These are phyloP conservation scores for Talaromyces sp. DNA, from an alignment of 2,329 filamentous ascomycete genomes.

Conservation along the genomic window DNA sequence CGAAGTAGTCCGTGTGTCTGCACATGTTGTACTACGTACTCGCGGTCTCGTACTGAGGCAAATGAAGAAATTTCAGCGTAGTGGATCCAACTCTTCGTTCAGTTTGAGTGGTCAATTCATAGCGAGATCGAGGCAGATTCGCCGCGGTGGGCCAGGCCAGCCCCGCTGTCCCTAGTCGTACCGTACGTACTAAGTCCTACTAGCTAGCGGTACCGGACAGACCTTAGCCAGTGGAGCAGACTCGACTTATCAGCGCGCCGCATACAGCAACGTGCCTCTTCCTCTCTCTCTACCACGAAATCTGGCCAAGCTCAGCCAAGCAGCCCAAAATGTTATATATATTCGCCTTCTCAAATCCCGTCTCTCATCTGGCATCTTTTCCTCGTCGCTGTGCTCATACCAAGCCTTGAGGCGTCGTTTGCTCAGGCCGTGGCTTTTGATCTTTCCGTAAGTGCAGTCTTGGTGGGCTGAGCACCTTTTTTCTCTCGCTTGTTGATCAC, in stretches of 20 bases:
- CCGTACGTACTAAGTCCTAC: neutral
- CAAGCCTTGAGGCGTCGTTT: slow-evolving; percentile 11
- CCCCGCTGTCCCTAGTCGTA: neutral
- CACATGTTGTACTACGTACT: neutral
- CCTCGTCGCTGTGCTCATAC: neutral
- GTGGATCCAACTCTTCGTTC: neutral
- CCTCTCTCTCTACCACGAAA: neutral
- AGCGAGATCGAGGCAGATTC: neutral
- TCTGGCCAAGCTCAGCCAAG: neutral
- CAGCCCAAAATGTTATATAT: neutral
- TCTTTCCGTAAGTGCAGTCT: slow-evolving; percentile 10
- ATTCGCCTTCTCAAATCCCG: neutral
- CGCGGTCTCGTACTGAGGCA: neutral
- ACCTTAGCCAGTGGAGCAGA: neutral
- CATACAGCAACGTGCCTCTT: slow-evolving; percentile 19
- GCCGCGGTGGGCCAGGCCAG: neutral
- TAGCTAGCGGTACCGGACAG: neutral
- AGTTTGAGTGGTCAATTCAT: neutral
- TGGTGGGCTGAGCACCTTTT: neutral
- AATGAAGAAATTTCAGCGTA: neutral
- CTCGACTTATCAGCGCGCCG: slow-evolving; percentile 18
- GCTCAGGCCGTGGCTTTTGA: slow-evolving; percentile 5
- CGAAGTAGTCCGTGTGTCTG: neutral
- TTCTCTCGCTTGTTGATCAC: neutral
- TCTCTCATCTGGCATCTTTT: neutral